Base-by-base conservation (phyloP, 2,329 filamentous ascomycete species). In the Colletotrichum spaethianum region DNA sequence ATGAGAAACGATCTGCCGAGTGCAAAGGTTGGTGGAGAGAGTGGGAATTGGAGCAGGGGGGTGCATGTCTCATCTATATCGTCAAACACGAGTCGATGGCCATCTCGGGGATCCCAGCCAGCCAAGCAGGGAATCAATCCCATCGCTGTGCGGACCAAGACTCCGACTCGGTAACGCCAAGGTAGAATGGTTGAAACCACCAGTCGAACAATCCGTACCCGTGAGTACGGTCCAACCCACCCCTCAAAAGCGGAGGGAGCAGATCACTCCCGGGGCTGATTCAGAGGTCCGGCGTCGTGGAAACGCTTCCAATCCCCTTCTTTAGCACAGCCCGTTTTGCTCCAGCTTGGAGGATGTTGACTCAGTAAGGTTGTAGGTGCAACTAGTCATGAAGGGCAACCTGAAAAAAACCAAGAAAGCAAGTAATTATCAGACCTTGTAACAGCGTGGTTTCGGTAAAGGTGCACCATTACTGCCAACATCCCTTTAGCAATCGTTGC, bases 1-100 rank as follows among this genome's bases (percentile, higher is more conserved):
- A 53, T 38, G 44, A 55, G 65, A 60, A 63, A 72, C 59, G 70
- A 72, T 72, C 65, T 72, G 70, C 70, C 65, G 65, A 65, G 70
- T 72, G 50, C 65, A 46, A 46, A 72, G 70, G 70, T 53, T 23
- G 44, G 65, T 63, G 67, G 67, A 42, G 38, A 52, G n/a, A 23
- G 23, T 40, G 52, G 23, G 12, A 31, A 36, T 44, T 36, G 31
- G 65, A 59, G 52, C 59, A 59, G 9, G 65, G 64, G 28, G 36
- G 63, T 63, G 57, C 38, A n/a, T 72, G 70, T 72, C 65, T 72
- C 65, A 70, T 72, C 52, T 72, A 55, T 38, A 70, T 60, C 60
- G 40, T 38, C 59, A 28, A 57, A 53, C 38, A 56, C 53, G 70
- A 70, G 44, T 72, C 46, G 65, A 69, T 66, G 40, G 50, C 38